Base-by-base conservation (phyloP, 2,329 filamentous ascomycete species). In the Aspergillus brasiliensis region DNA sequence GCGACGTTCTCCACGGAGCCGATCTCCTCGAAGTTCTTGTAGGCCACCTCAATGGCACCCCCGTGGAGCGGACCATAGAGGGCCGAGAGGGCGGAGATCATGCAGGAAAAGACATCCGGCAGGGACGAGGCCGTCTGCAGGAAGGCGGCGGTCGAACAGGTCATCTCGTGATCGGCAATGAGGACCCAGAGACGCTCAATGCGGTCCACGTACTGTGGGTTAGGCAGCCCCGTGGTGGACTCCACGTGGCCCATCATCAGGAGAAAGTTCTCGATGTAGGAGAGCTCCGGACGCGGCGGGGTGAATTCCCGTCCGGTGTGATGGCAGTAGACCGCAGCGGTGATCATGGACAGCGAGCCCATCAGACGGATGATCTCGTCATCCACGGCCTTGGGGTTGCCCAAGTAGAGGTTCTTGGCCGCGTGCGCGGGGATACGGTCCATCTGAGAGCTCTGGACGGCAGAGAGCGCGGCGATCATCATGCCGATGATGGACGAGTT, bases 131-230 rank as follows among this genome's bases (percentile, higher is more conserved):
- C 82, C 27, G 84, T 81, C 59, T 85, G 82, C 23, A 85, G 72
- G 47, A 84, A 80, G 2, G 82, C 82, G 0, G 83, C 81, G 0
- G 83, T 85, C 10, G 82, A 83, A 73, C 81, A 83, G 70, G 84
- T 84, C 65, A 85, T 81, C 63, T 84, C 83, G 67, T 85, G 83
- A 64, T 86, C 83, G 4, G 82, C 81, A 63, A 83, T 80, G 28
- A 85, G 77, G 49, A 84, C 80, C 72, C 84, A 84, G 0, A 85
- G 73, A 13, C 77, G 74, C 61, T 84, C 80, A 2, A 85, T 72
- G 0, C 79, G 79, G 64, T 75, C 75, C 57, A 80, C 81, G 11
- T 83, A 73, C 8, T 55, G 34, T 0, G 81, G 79, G 59, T 84
- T 78, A 0, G 83, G 82, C 44, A 73, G 74, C 65, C 82, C 82